These are phyloP conservation scores for Auriscalpium microsporum DNA, from an alignment of 768 basidiomycete species.

Conservation along the genomic window DNA sequence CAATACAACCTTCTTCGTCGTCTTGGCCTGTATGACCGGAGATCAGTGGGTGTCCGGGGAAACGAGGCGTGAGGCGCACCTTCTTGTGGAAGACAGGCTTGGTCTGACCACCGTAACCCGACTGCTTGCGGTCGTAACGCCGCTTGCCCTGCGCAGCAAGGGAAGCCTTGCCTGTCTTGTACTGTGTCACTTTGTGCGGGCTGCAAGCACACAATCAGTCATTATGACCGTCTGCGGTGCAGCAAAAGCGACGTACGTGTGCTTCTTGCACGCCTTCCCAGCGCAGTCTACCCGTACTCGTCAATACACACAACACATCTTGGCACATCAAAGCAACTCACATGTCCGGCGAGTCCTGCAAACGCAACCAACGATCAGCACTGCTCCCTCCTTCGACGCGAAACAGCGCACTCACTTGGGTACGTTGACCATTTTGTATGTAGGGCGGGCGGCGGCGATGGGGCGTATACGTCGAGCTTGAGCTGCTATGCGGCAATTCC, in stretches of 20 bases:
- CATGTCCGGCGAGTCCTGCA: conserved; percentile 90
- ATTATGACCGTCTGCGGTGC: not conserved
- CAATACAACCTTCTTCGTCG: conserved; percentile 99
- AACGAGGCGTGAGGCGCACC: conserved; percentile 35
- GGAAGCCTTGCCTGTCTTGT: conserved; percentile 99
- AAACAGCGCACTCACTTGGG: conserved; percentile 63
- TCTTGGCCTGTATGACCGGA: conserved; percentile 66
- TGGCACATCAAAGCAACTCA: conserved; percentile 37
- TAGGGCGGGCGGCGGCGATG: not conserved
- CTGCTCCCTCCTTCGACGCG: not conserved
- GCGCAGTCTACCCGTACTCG: conserved; percentile 63
- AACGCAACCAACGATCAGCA: conserved; percentile 8
- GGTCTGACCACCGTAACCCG: conserved; percentile 99
- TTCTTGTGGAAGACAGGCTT: conserved; percentile 99
- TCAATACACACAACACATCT: conserved; percentile 10
- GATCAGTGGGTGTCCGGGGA: not conserved
- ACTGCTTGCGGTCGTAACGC: conserved; percentile 98
- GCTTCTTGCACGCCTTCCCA: conserved; percentile 94
- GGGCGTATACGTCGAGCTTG: not conserved
- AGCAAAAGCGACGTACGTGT: conserved; percentile 59
- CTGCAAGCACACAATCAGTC: conserved; percentile 31
- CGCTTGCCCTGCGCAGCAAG: conserved; percentile 98
- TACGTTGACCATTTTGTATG: conserved; percentile 81
- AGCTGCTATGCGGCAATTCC: not conserved
- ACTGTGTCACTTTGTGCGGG: conserved; percentile 99